Conservation (phyloP, 441 rosid genomes). For the Dalechampia spathulata region DNA sequence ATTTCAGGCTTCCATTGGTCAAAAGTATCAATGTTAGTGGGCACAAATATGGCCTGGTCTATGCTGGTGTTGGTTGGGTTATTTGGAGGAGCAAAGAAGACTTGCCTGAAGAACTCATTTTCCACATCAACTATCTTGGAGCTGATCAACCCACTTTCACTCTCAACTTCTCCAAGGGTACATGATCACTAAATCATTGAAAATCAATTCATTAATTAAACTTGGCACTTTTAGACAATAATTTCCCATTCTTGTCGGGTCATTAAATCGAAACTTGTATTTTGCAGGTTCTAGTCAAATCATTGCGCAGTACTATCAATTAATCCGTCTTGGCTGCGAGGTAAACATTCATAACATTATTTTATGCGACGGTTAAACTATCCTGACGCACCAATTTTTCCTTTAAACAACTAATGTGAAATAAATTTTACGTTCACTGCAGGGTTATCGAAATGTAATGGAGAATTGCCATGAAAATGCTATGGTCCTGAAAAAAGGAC, state of each 20-base stretch:
- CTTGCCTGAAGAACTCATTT: conserved; percentile 89
- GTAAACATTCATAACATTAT: no score
- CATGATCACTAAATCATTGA: not conserved
- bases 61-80: conserved; percentile 92
- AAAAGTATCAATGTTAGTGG: conserved; percentile 91
- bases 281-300: conserved; percentile 77
- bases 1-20: conserved; percentile 73
- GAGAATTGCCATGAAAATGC: conserved; percentile 75
- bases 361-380: no score
- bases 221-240: not conserved
- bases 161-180: conserved; percentile 90
- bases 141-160: conserved; percentile 97
- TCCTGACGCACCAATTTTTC: no score
- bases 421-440: no score
- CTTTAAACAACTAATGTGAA: no score
- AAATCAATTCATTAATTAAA: not conserved
- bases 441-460: conserved; percentile 81
- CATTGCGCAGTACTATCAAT: conserved; percentile 87
- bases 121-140: conserved; percentile 90
- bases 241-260: no score
- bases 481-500: conserved; percentile 53
- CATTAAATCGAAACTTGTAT: no score
- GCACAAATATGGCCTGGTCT: conserved; percentile 89
- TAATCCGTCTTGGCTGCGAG: conserved; percentile 78
- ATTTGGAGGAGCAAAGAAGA: conserved; percentile 90